Evolutionary conservation across 306 rosid species (phyloP), one percentile per base, ranked within the genome.

Genomic region (Cucumis hystrix): DNA sequence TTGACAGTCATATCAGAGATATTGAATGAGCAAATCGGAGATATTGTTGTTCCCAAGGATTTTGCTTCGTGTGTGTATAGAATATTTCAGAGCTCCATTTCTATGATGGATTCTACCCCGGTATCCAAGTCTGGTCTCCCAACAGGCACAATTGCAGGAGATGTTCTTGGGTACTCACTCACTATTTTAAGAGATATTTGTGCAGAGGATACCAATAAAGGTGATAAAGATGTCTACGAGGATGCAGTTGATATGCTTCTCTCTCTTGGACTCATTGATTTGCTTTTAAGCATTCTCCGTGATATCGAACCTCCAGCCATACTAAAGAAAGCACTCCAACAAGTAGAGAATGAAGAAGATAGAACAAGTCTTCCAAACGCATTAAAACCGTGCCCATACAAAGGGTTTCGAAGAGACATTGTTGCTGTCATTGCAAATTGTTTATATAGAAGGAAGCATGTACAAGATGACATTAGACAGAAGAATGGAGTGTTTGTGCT

Each of bases 301-400:
- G 86, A 88, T 63, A 90, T 92, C 61, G 97, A 90, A 77, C 97
- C 89, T n/a, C 97, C 96, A 9, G 80, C 89, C 59, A 80, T 81
- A 63, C 82, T 90, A 45, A 87, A 80, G 83, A 92, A 85, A 83
- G 85, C 89, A 45, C 64, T 87, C 47, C 82, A 82, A 64, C 89
- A 82, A 58, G 79, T 61, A 8, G 89, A 84, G 69, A 83, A 83
- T 72, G 77, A 37, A 70, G 84, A 82, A 74, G 84, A 82, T 14
- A 81, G 56, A 47, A 52, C 77, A 51, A 79, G 28, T 39, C 72
- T 54, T 61, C 47, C 83, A 65, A 56, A 63, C 57, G 56, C 74
- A 60, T 77, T 60, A 15, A 92, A 84, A 83, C 83, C 83, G 17
- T 90, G 92, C 58, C 88, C 86, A 18, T 93, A 93, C 81, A 89